phyloP scores from a whole-genome alignment of 495 filamentous ascomycete genomes.

The Lepraria neglecta region DNA sequence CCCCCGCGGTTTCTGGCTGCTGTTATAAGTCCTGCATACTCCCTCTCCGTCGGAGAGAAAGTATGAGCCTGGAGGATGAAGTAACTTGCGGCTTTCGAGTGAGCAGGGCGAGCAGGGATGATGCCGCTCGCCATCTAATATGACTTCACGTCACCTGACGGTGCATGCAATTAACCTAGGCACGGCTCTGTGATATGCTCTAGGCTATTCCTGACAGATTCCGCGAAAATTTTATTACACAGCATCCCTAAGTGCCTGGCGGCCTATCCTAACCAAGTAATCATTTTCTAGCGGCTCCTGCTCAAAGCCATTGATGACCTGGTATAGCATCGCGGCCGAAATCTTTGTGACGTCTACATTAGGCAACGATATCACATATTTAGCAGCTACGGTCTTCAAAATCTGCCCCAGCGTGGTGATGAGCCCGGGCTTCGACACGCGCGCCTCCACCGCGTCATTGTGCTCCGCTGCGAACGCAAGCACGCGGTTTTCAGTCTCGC shows the following conservation, averaged over 20 bases:
- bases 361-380: conserved; percentile 27
- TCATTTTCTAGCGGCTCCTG: conserved; percentile 43
- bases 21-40: too few relatives aligned
- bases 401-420: conserved; percentile 29
- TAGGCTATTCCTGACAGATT: too few relatives aligned
- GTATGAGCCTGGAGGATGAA: too few relatives aligned
- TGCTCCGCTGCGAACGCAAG: conserved; percentile 36
- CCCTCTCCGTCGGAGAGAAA: too few relatives aligned
- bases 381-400: conserved; percentile 16
- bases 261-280: conserved; percentile 42
- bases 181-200: too few relatives aligned
- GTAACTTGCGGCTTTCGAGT: too few relatives aligned
- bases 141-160: too few relatives aligned
- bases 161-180: too few relatives aligned
- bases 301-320: conserved; percentile 41
- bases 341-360: conserved; percentile 37
- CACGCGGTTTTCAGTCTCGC: conserved; percentile 39
- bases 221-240: neutral
- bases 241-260: conserved; percentile 7
- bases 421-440: conserved; percentile 38
- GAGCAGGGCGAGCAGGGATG: too few relatives aligned
- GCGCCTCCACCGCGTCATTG: conserved; percentile 33
- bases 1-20: too few relatives aligned
- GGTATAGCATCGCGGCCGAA: conserved; percentile 41
- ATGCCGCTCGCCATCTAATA: too few relatives aligned